A percentile compares a stretch with the other conserved stretches of the same genome.
Conservation (phyloP, 2,329 filamentous ascomycete species). For the Xylaria digitata region DNA sequence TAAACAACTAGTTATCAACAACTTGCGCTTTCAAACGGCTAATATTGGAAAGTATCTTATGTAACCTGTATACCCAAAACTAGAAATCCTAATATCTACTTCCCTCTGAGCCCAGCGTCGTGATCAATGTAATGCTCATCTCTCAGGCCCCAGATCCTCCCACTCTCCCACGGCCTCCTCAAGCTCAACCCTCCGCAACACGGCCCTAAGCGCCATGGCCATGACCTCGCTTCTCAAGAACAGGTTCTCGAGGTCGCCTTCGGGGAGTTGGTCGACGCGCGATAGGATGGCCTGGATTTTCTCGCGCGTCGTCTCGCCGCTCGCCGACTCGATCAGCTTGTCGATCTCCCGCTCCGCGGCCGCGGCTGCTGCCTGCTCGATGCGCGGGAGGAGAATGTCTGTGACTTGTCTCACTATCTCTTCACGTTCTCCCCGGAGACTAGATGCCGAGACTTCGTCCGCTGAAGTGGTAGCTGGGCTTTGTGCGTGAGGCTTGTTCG, state of each 20-base stretch:
- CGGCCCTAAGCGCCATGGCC: slow-evolving; percentile 7
- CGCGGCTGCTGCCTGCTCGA: not conserved
- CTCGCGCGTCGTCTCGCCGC: slow-evolving; percentile 18
- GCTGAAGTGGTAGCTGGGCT: not conserved
- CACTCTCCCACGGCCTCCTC: slow-evolving; percentile 14
- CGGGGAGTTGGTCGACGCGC: slow-evolving; percentile 7
- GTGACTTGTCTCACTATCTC: slow-evolving; percentile 3
- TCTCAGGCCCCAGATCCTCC: slow-evolving; percentile 20
- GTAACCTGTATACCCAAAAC: too few relatives aligned
- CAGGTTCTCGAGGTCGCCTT: slow-evolving; percentile 19
- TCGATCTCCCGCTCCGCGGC: slow-evolving; percentile 23
- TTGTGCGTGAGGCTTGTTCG: too few relatives aligned
- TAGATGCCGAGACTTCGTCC: not conserved
- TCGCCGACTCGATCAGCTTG: not conserved
- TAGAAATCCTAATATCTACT: too few relatives aligned
- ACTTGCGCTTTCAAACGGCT: too few relatives aligned
- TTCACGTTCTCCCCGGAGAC: slow-evolving; percentile 4
- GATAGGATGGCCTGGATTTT: slow-evolving; percentile 26
- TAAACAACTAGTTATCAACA: too few relatives aligned
- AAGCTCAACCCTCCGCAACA: slow-evolving; percentile 20
- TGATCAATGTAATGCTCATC: not conserved
- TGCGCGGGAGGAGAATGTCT: slow-evolving; percentile 5
- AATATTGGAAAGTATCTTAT: not conserved
- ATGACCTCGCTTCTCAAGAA: slow-evolving; percentile 23
- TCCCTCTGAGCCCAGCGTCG: not conserved